A percentile compares a stretch with the other conserved stretches of the same genome.
These are phyloP conservation scores for Bocquillonia castaneifolia DNA, from an alignment of 441 rosid species.

Conservation along the genomic window DNA sequence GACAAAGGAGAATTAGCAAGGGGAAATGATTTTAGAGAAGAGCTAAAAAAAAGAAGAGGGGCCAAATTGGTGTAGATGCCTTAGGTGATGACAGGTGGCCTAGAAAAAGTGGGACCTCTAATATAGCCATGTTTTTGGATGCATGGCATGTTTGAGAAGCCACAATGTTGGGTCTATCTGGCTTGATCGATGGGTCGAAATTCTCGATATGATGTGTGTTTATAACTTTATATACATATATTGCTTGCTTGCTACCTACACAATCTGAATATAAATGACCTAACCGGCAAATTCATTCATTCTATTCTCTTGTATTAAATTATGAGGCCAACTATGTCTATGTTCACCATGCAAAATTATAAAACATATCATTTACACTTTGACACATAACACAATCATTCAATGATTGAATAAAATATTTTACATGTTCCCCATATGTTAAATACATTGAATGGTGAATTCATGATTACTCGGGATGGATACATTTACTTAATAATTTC, in stretches of 20 bases:
- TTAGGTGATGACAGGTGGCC: conserved; percentile 32
- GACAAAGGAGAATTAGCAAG: conserved; percentile 7
- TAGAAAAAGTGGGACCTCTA: conserved; percentile 22
- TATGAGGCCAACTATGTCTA: no score
- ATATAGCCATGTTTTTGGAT: conserved; percentile 22
- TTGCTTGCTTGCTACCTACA: not conserved
- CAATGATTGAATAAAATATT: no score
- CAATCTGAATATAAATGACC: not conserved
- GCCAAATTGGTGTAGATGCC: conserved; percentile 20
- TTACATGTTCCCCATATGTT: no score
- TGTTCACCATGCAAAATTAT: no score
- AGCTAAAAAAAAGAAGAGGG: conserved; percentile 13
- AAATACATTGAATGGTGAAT: no score
- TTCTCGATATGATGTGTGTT: conserved; percentile 33
- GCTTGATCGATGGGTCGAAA: conserved; percentile 47
- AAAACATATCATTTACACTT: no score
- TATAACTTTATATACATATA: not conserved
- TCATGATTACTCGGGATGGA: no score
- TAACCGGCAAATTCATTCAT: no score
- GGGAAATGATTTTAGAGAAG: conserved; percentile 18
- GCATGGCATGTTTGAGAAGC: conserved; percentile 43
- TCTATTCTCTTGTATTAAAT: no score
- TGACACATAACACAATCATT: no score
- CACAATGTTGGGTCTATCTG: conserved; percentile 44
- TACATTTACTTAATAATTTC: no score